Conservation (phyloP, 176 grass and related monocot genomes). For the Olyra latifolia region DNA sequence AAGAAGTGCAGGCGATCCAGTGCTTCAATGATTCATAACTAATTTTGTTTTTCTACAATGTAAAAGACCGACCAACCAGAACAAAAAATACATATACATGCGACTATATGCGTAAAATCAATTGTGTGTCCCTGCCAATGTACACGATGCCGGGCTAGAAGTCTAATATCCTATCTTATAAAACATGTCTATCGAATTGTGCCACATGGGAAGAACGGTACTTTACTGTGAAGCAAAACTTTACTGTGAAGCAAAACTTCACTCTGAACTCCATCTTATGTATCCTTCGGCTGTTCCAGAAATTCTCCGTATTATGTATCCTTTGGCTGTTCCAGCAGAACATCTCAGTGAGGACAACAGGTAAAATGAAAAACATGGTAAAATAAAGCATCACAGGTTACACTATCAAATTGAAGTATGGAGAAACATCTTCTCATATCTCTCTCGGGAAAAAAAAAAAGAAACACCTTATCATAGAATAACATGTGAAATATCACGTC, state of each 20-base stretch:
- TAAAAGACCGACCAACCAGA: too few relatives aligned
- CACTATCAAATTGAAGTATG: background rate
- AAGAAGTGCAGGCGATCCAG: too few relatives aligned
- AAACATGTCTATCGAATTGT: background rate
- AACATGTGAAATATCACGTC: background rate
- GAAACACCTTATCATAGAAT: background rate
- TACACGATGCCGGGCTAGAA: background rate
- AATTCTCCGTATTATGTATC: too few relatives aligned
- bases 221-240: constrained; percentile 15
- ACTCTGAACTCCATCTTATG: background rate
- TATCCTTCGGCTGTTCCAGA: background rate
- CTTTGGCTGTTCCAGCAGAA: constrained; percentile 6
- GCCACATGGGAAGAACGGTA: background rate
- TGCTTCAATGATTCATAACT: too few relatives aligned
- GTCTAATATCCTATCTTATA: background rate
- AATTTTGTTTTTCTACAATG: too few relatives aligned
- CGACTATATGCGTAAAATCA: too few relatives aligned
- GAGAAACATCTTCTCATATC: too few relatives aligned
- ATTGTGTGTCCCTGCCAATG: background rate
- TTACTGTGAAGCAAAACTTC: constrained; percentile 13
- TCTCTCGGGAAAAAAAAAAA: too few relatives aligned
- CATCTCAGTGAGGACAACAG: constrained; percentile 15
- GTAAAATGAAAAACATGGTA: background rate
- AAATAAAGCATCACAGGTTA: background rate
- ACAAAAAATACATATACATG: too few relatives aligned